Conservation (phyloP, 495 filamentous ascomycete species). For the Podospora didyma region DNA sequence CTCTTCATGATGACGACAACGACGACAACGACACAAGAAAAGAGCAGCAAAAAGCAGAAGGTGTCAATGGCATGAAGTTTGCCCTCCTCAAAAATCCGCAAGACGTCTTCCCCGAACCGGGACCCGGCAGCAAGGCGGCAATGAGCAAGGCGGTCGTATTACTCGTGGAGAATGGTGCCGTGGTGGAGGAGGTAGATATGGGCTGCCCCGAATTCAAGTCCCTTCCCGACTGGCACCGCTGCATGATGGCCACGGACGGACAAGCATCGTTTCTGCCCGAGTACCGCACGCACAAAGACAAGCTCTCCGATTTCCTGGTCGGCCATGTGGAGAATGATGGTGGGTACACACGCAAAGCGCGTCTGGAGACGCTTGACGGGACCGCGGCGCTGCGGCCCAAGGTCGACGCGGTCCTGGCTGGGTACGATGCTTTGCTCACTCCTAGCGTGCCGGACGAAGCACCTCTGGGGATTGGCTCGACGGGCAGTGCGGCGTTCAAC, state of each 20-base stretch:
- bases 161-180: conserved; percentile 13
- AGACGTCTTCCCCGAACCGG: conserved; percentile 42
- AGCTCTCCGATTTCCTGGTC: conserved; percentile 32
- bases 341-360: conserved; percentile 33
- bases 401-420: conserved; percentile 40
- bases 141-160: conserved; percentile 37
- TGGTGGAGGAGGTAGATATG: not conserved
- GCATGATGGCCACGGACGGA: conserved; percentile 39
- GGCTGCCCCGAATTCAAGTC: not conserved
- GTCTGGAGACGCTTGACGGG: conserved; percentile 41
- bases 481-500: conserved; percentile 42
- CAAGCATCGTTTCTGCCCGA: conserved; percentile 43
- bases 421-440: conserved; percentile 45
- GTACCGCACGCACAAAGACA: conserved; percentile 37
- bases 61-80: conserved; percentile 40
- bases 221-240: not conserved
- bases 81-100: conserved; percentile 42
- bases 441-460: conserved; percentile 49
- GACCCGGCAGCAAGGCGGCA: conserved; percentile 41
- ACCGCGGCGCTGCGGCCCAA: conserved; percentile 42
- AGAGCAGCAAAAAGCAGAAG: conserved; percentile 3
- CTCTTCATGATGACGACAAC: conserved; percentile 42
- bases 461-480: conserved; percentile 40
- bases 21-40: not conserved
- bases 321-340: conserved; percentile 41